Percentiles rank a stretch among this genome's conserved stretches.
Conservation (phyloP, 768 basidiomycete genomes). For the Suillus decipiens region DNA sequence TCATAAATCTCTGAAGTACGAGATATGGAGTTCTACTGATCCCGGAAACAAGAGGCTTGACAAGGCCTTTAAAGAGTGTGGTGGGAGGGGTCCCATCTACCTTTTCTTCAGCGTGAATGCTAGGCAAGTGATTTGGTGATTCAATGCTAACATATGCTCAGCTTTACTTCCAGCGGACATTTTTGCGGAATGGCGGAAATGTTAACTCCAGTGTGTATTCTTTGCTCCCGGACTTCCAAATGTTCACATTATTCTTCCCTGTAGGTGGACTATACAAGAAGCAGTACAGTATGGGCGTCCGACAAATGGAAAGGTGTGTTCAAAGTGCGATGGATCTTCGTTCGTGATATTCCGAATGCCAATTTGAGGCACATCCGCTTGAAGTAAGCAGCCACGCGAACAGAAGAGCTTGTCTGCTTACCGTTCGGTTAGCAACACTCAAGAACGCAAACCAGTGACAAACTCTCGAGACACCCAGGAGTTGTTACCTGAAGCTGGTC, state of each 20-base stretch:
- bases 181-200: constrained; percentile 99
- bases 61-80: constrained; percentile 95
- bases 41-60: constrained; percentile 97
- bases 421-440: constrained; percentile 74
- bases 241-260: constrained; percentile 9
- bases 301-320: constrained; percentile 99
- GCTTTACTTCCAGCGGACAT: constrained; percentile 64
- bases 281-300: constrained; percentile 97
- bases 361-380: constrained; percentile 87
- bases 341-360: constrained; percentile 92
- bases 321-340: constrained; percentile 97
- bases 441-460: constrained; percentile 97
- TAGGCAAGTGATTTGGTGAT: constrained; percentile 41
- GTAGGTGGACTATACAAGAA: constrained; percentile 88
- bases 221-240: neutral
- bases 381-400: constrained; percentile 46
- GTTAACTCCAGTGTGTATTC: constrained; percentile 76
- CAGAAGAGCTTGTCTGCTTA: constrained; percentile 14
- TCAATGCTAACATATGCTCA: constrained; percentile 8
- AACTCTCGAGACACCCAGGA: constrained; percentile 99
- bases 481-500: constrained; percentile 91
- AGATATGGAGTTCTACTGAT: constrained; percentile 97
- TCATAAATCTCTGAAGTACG: constrained; percentile 96
- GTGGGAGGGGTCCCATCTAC: constrained; percentile 91
- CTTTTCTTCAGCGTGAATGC: constrained; percentile 99